Evolutionary conservation across 163 green algal genomes (phyloP).

Genomic region (Dunaliella salina): DNA sequence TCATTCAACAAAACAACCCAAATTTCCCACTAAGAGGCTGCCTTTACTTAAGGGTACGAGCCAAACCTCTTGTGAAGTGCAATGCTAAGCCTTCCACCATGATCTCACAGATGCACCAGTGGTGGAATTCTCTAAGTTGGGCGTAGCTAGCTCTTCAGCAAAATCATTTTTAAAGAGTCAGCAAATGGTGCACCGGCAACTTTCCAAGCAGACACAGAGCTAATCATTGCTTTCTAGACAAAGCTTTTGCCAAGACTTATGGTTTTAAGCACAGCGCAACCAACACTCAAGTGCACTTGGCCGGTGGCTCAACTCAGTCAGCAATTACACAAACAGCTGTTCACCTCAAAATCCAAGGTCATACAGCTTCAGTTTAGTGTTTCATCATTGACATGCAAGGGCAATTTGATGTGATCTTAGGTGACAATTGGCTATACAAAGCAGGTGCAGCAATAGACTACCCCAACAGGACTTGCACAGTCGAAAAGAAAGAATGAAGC

Average conservation of each 20-base stretch:
- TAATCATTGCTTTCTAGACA: not conserved
- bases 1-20: too few species aligned
- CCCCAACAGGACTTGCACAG: not conserved
- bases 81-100: not conserved
- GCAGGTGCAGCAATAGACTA: not conserved
- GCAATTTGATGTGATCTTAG: not conserved
- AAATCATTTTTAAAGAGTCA: not conserved
- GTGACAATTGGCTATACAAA: not conserved
- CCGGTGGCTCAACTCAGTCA: not conserved
- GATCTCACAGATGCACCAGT: not conserved
- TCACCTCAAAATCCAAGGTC: not conserved
- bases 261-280: not conserved
- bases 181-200: not conserved
- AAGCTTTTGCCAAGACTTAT: not conserved
- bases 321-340: not conserved
- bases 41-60: too few species aligned
- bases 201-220: not conserved
- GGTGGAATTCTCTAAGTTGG: not conserved
- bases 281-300: not conserved
- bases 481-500: not conserved
- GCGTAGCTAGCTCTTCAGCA: not conserved
- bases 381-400: not conserved
- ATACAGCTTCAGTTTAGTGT: not conserved
- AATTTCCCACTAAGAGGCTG: too few species aligned
- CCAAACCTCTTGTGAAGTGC: not conserved